Conservation (phyloP, 2,329 filamentous ascomycete genomes). For the Harringtonia lauricola region DNA sequence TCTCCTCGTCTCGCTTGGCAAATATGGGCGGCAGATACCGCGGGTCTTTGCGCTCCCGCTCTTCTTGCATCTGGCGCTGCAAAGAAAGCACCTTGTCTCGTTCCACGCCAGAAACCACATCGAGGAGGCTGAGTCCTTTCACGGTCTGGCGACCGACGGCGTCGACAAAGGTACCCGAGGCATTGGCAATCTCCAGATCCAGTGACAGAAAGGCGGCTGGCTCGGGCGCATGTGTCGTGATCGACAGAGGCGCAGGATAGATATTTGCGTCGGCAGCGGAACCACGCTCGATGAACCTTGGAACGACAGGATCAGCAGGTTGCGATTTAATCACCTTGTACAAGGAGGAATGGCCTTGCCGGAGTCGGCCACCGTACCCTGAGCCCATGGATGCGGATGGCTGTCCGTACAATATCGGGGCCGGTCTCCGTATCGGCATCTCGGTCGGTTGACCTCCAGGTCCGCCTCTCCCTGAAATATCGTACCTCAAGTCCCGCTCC, state of each 20-base stretch:
- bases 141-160: slow-evolving; percentile 38
- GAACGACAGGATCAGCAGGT: slow-evolving; percentile 32
- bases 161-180: slow-evolving; percentile 43
- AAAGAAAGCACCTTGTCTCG: slow-evolving; percentile 39
- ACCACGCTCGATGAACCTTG: slow-evolving; percentile 40
- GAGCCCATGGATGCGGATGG: slow-evolving; percentile 29
- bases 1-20: slow-evolving; percentile 39
- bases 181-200: slow-evolving; percentile 46
- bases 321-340: slow-evolving; percentile 45
- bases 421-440: slow-evolving; percentile 33
- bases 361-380: slow-evolving; percentile 34
- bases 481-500: slow-evolving; percentile 51
- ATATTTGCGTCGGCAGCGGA: slow-evolving; percentile 36
- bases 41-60: slow-evolving; percentile 46
- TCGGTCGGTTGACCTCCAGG: slow-evolving; percentile 31
- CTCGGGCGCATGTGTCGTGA: slow-evolving; percentile 31
- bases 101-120: slow-evolving; percentile 41
- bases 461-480: slow-evolving; percentile 32
- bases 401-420: slow-evolving; percentile 33
- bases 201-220: slow-evolving; percentile 47
- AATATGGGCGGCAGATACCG: slow-evolving; percentile 56
- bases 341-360: slow-evolving; percentile 27
- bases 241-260: slow-evolving; percentile 33
- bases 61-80: slow-evolving; percentile 42
- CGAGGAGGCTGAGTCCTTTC: slow-evolving; percentile 37